Percentiles rank a stretch among this genome's conserved stretches.
phyloP scores from a whole-genome alignment of 805 yeast species.

The Wickerhamomyces strasburgensis region DNA sequence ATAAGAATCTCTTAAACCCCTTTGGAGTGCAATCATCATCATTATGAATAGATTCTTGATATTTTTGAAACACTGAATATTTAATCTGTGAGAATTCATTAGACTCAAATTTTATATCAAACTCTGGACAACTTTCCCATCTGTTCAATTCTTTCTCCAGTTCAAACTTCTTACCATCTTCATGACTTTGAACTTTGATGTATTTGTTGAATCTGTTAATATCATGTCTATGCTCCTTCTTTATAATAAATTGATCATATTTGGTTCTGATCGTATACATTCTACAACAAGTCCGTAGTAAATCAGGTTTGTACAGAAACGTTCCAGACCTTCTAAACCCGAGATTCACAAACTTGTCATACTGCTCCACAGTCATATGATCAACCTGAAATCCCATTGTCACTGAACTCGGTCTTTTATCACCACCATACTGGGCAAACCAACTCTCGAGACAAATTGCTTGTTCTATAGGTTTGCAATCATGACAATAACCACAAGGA shows the following conservation, averaged over 20 bases:
- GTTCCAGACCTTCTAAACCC: constrained; percentile 81
- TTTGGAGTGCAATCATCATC: constrained; percentile 45
- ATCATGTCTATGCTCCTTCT: constrained; percentile 63
- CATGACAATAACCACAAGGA: constrained; percentile 71
- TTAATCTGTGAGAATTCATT: constrained; percentile 53
- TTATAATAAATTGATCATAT: constrained; percentile 37
- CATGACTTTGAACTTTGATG: constrained; percentile 8
- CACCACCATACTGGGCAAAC: constrained; percentile 14
- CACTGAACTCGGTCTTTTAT: constrained; percentile 17
- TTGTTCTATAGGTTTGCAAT: constrained; percentile 26
- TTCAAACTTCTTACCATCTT: constrained; percentile 26
- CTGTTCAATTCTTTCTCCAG: constrained; percentile 31
- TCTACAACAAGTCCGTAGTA: constrained; percentile 70
- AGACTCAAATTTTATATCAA: constrained; percentile 47
- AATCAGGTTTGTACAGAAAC: constrained; percentile 62
- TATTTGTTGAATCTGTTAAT: constrained; percentile 50
- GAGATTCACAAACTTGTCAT: constrained; percentile 60
- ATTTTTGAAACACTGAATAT: constrained; percentile 55
- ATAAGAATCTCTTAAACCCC: constrained; percentile 62
- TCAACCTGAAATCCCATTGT: constrained; percentile 38
- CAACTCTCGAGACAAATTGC: constrained; percentile 37
- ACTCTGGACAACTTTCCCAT: constrained; percentile 29
- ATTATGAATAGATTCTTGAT: constrained; percentile 67
- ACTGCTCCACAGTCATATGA: constrained; percentile 44
- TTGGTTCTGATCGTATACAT: constrained; percentile 71